Conservation (phyloP, 352 stramenopile genomes). For the Pythium angustatum region DNA sequence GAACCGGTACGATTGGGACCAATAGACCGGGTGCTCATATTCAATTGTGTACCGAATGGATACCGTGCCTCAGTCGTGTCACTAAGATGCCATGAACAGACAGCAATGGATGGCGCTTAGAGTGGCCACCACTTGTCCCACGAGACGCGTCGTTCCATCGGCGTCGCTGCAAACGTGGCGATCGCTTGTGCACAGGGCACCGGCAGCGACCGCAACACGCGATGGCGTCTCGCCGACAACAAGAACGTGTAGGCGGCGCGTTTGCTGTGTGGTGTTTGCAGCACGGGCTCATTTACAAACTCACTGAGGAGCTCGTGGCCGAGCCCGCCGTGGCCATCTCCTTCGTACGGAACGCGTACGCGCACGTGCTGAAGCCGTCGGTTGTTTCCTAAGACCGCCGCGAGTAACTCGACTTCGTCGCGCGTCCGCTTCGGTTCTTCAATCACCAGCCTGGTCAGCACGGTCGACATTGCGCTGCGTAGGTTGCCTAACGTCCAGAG, state of each 20-base stretch:
- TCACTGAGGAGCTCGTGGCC: not conserved
- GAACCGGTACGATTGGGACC: too few relatives aligned
- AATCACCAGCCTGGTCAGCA: too few relatives aligned
- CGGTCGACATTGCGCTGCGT: too few relatives aligned
- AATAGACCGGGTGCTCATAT: too few relatives aligned
- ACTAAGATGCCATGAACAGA: too few relatives aligned
- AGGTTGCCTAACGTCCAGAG: not conserved
- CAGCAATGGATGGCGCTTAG: too few relatives aligned
- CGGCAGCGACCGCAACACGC: not conserved
- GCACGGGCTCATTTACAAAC: not conserved
- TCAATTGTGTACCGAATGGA: too few relatives aligned
- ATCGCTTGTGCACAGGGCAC: not conserved
- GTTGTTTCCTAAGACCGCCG: too few relatives aligned
- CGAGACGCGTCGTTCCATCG: not conserved
- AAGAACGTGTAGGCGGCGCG: constrained; percentile 7
- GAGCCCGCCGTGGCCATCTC: not conserved
- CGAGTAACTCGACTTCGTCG: too few relatives aligned
- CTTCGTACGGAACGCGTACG: not conserved
- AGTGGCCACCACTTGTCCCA: not conserved
- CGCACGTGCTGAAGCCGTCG: not conserved
- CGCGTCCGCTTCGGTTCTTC: too few relatives aligned
- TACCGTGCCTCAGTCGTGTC: too few relatives aligned
- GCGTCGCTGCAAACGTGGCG: not conserved
- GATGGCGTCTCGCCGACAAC: not conserved
- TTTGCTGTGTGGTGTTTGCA: not conserved